Evolutionary conservation across 1,284 basidiomycete species (phyloP).

Genomic region (Veloboletus limbatus): DNA sequence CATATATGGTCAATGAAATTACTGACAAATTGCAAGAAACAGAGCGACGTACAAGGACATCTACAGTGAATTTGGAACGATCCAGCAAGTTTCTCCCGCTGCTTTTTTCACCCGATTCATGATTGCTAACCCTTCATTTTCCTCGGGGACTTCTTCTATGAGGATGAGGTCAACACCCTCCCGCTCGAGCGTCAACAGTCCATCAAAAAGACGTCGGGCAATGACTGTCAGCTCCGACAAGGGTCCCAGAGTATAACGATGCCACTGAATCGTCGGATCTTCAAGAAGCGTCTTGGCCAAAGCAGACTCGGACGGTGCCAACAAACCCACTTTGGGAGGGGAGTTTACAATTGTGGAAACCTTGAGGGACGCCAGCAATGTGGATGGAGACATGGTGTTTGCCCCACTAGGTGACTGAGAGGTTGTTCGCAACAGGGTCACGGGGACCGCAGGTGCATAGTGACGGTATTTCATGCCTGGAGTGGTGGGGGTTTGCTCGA

Average conservation of each 20-base stretch:
- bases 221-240: conserved; percentile 60
- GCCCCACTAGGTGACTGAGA: conserved; percentile 38
- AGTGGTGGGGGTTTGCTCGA: conserved; percentile 83
- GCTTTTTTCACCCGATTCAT: conserved; percentile 99
- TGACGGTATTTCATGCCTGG: conserved; percentile 99
- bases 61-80: conserved; percentile 31
- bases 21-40: neutral
- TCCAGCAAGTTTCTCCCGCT: conserved; percentile 63
- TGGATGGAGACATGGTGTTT: conserved; percentile 29
- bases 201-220: conserved; percentile 86
- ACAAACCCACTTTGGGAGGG: conserved; percentile 58
- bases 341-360: conserved; percentile 11
- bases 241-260: conserved; percentile 59
- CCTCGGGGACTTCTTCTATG: conserved; percentile 83
- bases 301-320: conserved; percentile 65
- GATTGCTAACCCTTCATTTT: conserved; percentile 86
- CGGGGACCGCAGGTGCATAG: conserved; percentile 88
- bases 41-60: conserved; percentile 18
- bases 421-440: conserved; percentile 67
- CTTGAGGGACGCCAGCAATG: conserved; percentile 44
- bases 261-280: conserved; percentile 48
- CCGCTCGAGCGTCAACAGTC: conserved; percentile 78
- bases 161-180: conserved; percentile 81
- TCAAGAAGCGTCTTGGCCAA: conserved; percentile 43
- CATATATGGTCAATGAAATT: neutral